These are phyloP conservation scores for Carex scoparia DNA, from an alignment of 176 grass and related monocot species.

Conservation along the genomic window DNA sequence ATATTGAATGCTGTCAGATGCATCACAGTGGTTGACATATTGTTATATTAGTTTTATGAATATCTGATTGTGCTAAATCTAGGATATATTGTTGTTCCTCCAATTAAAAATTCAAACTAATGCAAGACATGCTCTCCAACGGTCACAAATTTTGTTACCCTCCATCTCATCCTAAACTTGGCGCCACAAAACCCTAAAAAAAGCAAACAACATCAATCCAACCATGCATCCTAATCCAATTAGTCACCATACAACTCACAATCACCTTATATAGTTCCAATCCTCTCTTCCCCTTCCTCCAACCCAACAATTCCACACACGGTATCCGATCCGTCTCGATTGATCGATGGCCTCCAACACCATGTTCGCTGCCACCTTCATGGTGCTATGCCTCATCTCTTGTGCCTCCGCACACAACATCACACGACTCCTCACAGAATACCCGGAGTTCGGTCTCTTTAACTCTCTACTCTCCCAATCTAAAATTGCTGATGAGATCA, in stretches of 20 bases:
- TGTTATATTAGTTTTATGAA: no score
- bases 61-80: no score
- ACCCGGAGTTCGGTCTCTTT: conserved; percentile 47
- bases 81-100: no score
- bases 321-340: background rate
- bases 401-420: conserved; percentile 40
- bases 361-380: background rate
- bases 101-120: background rate
- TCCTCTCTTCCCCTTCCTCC: background rate
- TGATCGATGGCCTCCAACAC: background rate
- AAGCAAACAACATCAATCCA: background rate
- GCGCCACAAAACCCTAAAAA: conserved; percentile 14
- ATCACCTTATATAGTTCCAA: background rate
- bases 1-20: no score
- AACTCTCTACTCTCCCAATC: conserved; percentile 47
- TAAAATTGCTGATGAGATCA: conserved; percentile 39
- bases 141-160: background rate
- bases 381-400: background rate
- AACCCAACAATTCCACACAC: conserved; percentile 1
- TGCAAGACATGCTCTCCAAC: background rate
- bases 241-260: background rate
- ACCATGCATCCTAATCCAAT: conserved; percentile 5
- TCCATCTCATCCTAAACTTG: conserved; percentile 1
- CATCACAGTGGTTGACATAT: no score
- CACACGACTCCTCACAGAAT: conserved; percentile 38